phyloP scores from a whole-genome alignment of 306 rosid species.

The Quercus suber region DNA sequence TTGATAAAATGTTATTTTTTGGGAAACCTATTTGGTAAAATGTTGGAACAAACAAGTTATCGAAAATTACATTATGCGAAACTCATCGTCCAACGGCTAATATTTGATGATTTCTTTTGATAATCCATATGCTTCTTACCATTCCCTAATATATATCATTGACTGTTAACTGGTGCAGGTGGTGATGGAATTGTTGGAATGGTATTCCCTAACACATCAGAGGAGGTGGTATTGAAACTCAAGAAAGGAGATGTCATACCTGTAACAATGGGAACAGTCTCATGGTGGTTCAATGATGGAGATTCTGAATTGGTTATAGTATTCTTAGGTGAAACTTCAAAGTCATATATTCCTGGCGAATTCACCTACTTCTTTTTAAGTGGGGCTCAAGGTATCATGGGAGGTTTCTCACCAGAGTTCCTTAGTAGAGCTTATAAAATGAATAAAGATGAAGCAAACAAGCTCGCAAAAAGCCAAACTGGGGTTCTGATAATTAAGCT shows the following conservation, averaged over 20 bases:
- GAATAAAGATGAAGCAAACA: constrained; percentile 23
- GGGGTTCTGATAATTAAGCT: constrained; percentile 37
- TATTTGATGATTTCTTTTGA: too few species aligned
- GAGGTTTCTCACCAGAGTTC: constrained; percentile 46
- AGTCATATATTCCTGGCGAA: constrained; percentile 37
- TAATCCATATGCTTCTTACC: too few species aligned
- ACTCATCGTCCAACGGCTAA: too few species aligned
- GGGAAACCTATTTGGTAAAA: too few species aligned
- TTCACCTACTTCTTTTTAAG: constrained; percentile 44
- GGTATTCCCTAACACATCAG: constrained; percentile 15
- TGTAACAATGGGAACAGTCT: constrained; percentile 38
- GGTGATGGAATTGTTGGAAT: constrained; percentile 50
- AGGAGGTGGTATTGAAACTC: constrained; percentile 47
- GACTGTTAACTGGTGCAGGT: constrained; percentile 23
- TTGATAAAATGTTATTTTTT: too few species aligned
- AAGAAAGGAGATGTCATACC: constrained; percentile 22
- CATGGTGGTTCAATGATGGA: constrained; percentile 79
- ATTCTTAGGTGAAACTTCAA: constrained; percentile 51
- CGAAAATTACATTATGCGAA: too few species aligned
- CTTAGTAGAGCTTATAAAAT: constrained; percentile 20
- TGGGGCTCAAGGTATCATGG: constrained; percentile 22
- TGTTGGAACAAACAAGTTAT: too few species aligned
- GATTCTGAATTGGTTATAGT: constrained; percentile 35
- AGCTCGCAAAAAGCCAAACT: constrained; percentile 43
- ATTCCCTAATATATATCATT: background rate